phyloP scores from a whole-genome alignment of 1,284 basidiomycete species.

The Ceratobasidium sp. region DNA sequence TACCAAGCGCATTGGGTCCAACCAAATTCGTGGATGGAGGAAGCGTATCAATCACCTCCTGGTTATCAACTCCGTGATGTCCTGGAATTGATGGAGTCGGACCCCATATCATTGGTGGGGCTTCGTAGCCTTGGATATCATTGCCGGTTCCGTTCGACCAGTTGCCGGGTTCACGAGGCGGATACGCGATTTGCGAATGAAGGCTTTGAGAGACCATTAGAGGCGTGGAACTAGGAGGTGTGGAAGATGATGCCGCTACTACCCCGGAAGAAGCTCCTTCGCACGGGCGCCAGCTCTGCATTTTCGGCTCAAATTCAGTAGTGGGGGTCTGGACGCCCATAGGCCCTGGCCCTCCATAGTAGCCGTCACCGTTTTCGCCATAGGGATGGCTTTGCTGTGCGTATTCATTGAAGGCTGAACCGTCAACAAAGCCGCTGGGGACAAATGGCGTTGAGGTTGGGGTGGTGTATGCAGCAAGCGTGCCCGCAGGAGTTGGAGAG shows the following conservation, averaged over 20 bases:
- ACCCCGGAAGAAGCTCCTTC: slow-evolving; percentile 5
- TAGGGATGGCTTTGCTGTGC: neutral
- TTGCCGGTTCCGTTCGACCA: slow-evolving; percentile 7
- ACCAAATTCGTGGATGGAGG: neutral
- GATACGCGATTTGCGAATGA: neutral
- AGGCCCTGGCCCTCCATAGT: neutral
- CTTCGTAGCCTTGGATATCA: slow-evolving; percentile 14
- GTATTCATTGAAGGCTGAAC: neutral
- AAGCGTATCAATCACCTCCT: neutral
- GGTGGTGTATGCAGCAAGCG: neutral
- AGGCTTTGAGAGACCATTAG: neutral
- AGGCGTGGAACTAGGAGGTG: neutral
- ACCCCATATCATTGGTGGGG: slow-evolving; percentile 16
- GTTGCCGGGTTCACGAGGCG: slow-evolving; percentile 3
- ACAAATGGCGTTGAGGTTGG: neutral
- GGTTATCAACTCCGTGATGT: neutral
- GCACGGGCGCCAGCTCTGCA: slow-evolving; percentile 18
- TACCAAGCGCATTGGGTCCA: slow-evolving; percentile 1
- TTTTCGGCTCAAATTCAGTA: neutral
- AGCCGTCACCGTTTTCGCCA: neutral
- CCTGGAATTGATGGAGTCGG: slow-evolving; percentile 1
- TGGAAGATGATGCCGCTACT: neutral
- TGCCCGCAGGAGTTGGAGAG: slow-evolving; percentile 15
- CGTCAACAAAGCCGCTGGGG: slow-evolving; percentile 1
- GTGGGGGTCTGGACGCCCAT: neutral